Conservation (phyloP, 805 yeast species). For the Pichia exigua region DNA sequence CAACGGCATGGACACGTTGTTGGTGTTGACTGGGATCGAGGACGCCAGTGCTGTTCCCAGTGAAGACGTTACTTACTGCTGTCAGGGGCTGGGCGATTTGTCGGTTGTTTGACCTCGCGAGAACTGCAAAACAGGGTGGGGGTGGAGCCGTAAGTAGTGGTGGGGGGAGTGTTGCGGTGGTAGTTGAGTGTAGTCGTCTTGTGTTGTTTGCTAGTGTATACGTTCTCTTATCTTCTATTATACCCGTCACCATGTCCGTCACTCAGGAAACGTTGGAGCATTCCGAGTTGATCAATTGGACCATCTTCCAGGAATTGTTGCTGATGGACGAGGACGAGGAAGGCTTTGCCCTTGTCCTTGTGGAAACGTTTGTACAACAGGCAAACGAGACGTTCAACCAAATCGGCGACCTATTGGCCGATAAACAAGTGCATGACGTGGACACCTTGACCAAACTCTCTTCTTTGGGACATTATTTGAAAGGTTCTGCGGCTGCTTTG, state of each 20-base stretch:
- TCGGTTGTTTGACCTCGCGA: too few relatives aligned
- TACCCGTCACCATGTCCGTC: conserved; percentile 12
- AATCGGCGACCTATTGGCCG: conserved; percentile 48
- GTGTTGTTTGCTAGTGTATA: too few relatives aligned
- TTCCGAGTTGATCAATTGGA: conserved; percentile 77
- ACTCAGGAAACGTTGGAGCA: conserved; percentile 29
- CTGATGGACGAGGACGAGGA: conserved; percentile 97
- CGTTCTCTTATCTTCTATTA: too few relatives aligned
- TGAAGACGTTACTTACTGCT: conserved; percentile 50
- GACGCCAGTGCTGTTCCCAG: conserved; percentile 52
- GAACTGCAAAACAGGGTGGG: conserved; percentile 45
- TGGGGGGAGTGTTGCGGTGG: too few relatives aligned
- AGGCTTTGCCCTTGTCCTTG: conserved; percentile 72
- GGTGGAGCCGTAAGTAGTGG: background rate
- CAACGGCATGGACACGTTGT: conserved; percentile 78
- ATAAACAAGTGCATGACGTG: conserved; percentile 19
- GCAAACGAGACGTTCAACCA: conserved; percentile 71
- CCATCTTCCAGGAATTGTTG: conserved; percentile 76
- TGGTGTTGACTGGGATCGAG: conserved; percentile 91
- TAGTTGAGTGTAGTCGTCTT: too few relatives aligned
- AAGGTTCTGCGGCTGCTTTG: conserved; percentile 92
- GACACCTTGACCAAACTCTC: conserved; percentile 52
- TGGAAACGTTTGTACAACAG: conserved; percentile 83
- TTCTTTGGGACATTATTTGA: conserved; percentile 81
- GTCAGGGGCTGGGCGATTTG: conserved; percentile 69